A percentile compares a stretch with the other conserved stretches of the same genome.
These are phyloP conservation scores for Spathaspora hagerdaliae DNA, from an alignment of 805 yeast genomes.

Conservation along the genomic window DNA sequence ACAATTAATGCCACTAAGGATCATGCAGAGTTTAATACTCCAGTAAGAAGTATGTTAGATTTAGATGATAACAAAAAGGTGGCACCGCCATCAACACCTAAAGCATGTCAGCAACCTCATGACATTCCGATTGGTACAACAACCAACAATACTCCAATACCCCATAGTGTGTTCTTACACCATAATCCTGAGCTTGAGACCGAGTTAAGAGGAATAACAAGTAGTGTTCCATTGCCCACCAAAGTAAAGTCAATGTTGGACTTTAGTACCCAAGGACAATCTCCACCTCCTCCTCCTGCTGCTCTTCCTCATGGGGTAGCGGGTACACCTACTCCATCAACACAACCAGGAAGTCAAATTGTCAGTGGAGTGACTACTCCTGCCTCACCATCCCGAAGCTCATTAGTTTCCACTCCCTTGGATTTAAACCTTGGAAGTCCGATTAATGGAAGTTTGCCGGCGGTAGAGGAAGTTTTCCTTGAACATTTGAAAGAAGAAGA, in stretches of 20 bases:
- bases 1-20: constrained; percentile 14
- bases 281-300: neutral
- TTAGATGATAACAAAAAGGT: constrained; percentile 11
- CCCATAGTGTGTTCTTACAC: neutral
- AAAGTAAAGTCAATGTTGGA: constrained; percentile 31
- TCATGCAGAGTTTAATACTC: constrained; percentile 16
- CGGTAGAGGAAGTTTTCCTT: constrained; percentile 7
- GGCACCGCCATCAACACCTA: neutral
- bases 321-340: neutral
- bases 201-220: neutral
- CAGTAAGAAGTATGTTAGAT: constrained; percentile 39
- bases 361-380: neutral
- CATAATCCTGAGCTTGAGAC: neutral
- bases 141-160: neutral
- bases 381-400: neutral
- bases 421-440: neutral
- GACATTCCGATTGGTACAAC: neutral
- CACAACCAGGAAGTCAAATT: neutral
- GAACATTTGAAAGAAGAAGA: constrained; percentile 2
- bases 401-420: neutral
- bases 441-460: constrained; percentile 6
- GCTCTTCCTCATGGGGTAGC: no score
- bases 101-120: neutral
- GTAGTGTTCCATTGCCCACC: constrained; percentile 2
- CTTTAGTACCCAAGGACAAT: constrained; percentile 2